A percentile compares a stretch with the other conserved stretches of the same genome.
These are phyloP conservation scores for Lathyrus sativus DNA, from an alignment of 306 rosid species.

Conservation along the genomic window DNA sequence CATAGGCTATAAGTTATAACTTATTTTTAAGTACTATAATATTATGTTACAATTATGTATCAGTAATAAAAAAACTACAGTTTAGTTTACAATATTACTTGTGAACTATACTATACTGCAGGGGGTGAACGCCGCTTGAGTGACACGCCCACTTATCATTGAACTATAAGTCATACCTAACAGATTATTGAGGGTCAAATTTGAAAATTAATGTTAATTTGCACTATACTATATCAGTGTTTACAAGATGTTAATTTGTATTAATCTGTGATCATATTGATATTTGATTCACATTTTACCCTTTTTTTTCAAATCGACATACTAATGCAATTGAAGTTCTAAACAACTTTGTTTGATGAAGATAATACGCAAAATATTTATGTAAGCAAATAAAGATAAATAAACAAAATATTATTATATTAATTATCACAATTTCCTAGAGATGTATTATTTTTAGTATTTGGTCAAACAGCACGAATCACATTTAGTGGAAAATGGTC, in stretches of 20 bases:
- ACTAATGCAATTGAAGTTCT: too few species aligned
- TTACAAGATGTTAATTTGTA: conserved; percentile 54
- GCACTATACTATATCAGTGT: conserved; percentile 2
- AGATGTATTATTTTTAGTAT: too few species aligned
- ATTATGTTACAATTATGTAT: not conserved
- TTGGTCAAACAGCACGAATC: too few species aligned
- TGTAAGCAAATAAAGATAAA: too few species aligned
- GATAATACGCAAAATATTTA: too few species aligned
- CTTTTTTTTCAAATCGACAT: too few species aligned
- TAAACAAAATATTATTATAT: too few species aligned
- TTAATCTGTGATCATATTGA: too few species aligned
- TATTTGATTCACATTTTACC: too few species aligned
- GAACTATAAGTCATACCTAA: not conserved
- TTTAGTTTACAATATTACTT: not conserved
- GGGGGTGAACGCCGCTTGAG: not conserved
- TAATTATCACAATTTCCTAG: too few species aligned
- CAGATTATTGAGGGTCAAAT: conserved; percentile 1
- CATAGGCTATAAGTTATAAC: not conserved
- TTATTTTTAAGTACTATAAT: not conserved
- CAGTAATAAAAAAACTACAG: not conserved
- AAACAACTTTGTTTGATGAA: too few species aligned
- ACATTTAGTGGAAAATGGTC: too few species aligned
- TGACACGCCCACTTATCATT: not conserved
- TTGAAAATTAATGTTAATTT: conserved; percentile 17
- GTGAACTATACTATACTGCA: not conserved